phyloP scores from a whole-genome alignment of 2,329 filamentous ascomycete genomes.

The Fusarium lateritium region DNA sequence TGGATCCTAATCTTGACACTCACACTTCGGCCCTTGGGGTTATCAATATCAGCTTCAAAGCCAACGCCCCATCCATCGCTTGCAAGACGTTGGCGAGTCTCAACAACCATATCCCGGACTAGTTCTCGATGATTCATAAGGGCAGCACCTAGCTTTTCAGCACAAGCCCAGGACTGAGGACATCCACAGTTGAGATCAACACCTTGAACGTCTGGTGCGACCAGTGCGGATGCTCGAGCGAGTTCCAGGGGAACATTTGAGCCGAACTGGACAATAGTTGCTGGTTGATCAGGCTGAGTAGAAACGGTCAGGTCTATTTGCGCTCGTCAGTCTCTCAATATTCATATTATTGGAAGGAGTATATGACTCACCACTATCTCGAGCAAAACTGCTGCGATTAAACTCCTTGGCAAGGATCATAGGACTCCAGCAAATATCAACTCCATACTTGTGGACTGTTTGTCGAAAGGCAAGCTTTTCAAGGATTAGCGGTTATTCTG shows the following conservation, averaged over 20 bases:
- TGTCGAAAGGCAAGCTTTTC: slow-evolving; percentile 77
- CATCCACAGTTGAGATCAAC: slow-evolving; percentile 82
- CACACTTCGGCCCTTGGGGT: slow-evolving; percentile 67
- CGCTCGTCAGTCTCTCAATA: not conserved
- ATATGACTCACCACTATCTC: slow-evolving; percentile 67
- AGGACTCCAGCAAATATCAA: slow-evolving; percentile 79
- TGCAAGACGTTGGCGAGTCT: slow-evolving; percentile 67
- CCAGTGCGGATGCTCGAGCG: slow-evolving; percentile 72
- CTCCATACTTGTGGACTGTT: slow-evolving; percentile 74
- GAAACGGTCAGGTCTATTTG: slow-evolving; percentile 72
- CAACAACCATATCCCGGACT: slow-evolving; percentile 75
- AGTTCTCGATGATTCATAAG: slow-evolving; percentile 76
- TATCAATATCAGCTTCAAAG: slow-evolving; percentile 59
- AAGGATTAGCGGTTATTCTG: slow-evolving; percentile 11
- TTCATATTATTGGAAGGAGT: rapidly evolving
- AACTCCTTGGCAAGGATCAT: slow-evolving; percentile 81
- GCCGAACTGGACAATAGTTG: slow-evolving; percentile 78
- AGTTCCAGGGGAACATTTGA: slow-evolving; percentile 74
- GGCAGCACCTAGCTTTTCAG: slow-evolving; percentile 77
- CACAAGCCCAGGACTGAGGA: slow-evolving; percentile 80
- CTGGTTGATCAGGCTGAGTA: slow-evolving; percentile 65
- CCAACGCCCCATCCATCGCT: slow-evolving; percentile 68
- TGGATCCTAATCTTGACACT: slow-evolving; percentile 81
- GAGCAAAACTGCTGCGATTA: slow-evolving; percentile 71
- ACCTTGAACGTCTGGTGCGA: slow-evolving; percentile 73